Evolutionary conservation across 208 protist species (phyloP).

Genomic region (Trypanosoma boissoni): DNA sequence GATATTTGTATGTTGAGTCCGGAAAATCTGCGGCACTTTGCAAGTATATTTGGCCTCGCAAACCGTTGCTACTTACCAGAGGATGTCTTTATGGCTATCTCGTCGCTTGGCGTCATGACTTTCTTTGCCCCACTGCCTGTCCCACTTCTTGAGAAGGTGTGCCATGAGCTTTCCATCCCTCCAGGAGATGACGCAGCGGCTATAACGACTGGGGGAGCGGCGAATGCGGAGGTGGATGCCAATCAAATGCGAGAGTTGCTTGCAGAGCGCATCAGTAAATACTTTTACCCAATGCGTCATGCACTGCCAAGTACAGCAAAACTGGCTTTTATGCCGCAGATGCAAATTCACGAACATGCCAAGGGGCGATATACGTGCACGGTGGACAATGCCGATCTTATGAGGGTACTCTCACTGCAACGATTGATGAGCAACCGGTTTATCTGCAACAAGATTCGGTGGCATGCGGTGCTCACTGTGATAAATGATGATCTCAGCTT

Average conservation of each 20-base stretch:
- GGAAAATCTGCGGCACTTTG: slow-evolving; percentile 38
- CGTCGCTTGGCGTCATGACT: slow-evolving; percentile 44
- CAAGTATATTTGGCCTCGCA: slow-evolving; percentile 18
- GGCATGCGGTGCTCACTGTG: slow-evolving; percentile 45
- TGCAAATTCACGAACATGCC: slow-evolving; percentile 79
- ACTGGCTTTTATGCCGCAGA: slow-evolving; percentile 56
- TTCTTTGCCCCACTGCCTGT: slow-evolving; percentile 52
- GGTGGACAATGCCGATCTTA: slow-evolving; percentile 64
- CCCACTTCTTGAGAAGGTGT: slow-evolving; percentile 35
- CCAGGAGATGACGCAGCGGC: slow-evolving; percentile 40
- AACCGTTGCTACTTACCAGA: slow-evolving; percentile 18
- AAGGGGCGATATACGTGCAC: slow-evolving; percentile 79
- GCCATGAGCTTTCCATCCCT: slow-evolving; percentile 57
- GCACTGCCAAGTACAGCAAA: slow-evolving; percentile 30
- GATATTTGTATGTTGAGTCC: slow-evolving; percentile 36
- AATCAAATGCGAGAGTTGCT: slow-evolving; percentile 53
- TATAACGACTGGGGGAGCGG: too few species aligned
- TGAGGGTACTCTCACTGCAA: slow-evolving; percentile 49
- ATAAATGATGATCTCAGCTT: slow-evolving; percentile 47
- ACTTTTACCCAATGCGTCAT: slow-evolving; percentile 41
- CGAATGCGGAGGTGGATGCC: slow-evolving; percentile 30
- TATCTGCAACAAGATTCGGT: slow-evolving; percentile 75
- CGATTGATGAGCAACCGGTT: slow-evolving; percentile 76
- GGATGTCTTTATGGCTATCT: slow-evolving; percentile 55
- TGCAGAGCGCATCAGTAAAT: slow-evolving; percentile 56